Base-by-base conservation (phyloP, 2,329 filamentous ascomycete genomes). In the Malbranchea zuffiana region DNA sequence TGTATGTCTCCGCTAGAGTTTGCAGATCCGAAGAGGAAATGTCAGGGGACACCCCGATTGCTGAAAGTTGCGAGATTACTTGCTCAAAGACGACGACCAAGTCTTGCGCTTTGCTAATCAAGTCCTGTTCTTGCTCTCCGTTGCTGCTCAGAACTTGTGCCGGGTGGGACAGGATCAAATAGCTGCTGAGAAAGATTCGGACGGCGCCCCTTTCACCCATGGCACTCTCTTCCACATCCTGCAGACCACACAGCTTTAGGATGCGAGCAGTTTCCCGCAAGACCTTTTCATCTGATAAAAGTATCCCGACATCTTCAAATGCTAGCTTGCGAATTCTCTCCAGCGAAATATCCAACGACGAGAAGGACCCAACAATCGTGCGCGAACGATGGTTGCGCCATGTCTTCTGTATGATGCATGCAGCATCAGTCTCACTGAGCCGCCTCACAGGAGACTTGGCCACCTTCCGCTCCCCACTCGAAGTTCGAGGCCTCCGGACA, bases 181-280 rank as follows among this genome's bases (percentile, higher is more conserved):
- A 80, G 20, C 73, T 70, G 52, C 73, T 77, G 27, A 80, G 62
- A 47, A 80, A 79, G 2, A 72, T 76, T 40, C 74, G 62, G 23
- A 72, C 65, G n/a, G 68, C 63, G 24, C 70, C 70, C 45, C 65
- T 61, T 39, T 68, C 60, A 5, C 63, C 60, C 44, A 66, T 53
- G 21, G 60, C 59, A 1, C 65, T 63, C 26, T 65, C 63, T 32
- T 67, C 65, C 42, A 60, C 58, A 41, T 75, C 71, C 35, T 69
- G 63, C 19, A 78, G 52, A 2, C 65, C 66, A 31, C 75, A 70
- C 7, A 75, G 57, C n/a, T 63, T 65, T 44, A 79, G 67, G 15
- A 78, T 60, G 40, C 63, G 64, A 24, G 68, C 65, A 6, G 74
- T 74, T 3, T 62, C 65, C 12, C 59, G 51, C 31, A 78, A 59